Evolutionary conservation across 164 flowering plant species (phyloP).

Genomic region (Tetrastigma voinierianum): DNA sequence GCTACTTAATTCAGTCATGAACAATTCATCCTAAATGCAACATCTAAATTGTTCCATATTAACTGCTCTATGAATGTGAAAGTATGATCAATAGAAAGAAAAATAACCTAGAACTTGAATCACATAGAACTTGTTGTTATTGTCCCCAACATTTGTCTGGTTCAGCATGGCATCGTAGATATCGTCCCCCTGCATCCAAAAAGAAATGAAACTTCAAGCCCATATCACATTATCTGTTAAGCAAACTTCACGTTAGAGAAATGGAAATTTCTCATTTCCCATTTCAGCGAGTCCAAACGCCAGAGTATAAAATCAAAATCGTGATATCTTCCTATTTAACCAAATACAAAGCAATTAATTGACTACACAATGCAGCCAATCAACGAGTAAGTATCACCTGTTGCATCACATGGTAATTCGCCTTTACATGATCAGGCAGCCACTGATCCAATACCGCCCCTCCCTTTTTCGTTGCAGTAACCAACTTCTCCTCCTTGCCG

Average conservation of each 20-base stretch:
- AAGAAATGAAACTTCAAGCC: neutral
- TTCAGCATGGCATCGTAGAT: constrained; percentile 51
- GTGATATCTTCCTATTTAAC: neutral
- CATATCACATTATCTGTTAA: neutral
- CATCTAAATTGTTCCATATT: neutral
- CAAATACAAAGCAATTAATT: neutral
- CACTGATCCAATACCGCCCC: constrained; percentile 80
- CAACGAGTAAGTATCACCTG: constrained; percentile 29
- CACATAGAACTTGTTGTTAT: constrained; percentile 49
- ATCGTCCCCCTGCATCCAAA: constrained; percentile 33
- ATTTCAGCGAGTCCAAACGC: neutral
- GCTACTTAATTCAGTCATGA: neutral
- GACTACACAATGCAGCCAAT: neutral
- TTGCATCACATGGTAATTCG: constrained; percentile 70
- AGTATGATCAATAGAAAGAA: neutral
- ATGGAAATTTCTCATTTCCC: neutral
- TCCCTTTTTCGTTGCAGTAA: constrained; percentile 60
- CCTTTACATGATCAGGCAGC: constrained; percentile 77
- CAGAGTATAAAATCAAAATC: neutral
- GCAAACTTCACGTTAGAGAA: neutral
- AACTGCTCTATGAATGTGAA: neutral
- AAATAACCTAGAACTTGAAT: constrained; percentile 40
- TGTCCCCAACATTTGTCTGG: constrained; percentile 44
- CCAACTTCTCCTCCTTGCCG: constrained; percentile 30
- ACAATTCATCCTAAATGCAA: neutral